A percentile compares a stretch with the other conserved stretches of the same genome.
These are phyloP conservation scores for Macrolepiota dolichaula DNA, from an alignment of 768 basidiomycete genomes.

Conservation along the genomic window DNA sequence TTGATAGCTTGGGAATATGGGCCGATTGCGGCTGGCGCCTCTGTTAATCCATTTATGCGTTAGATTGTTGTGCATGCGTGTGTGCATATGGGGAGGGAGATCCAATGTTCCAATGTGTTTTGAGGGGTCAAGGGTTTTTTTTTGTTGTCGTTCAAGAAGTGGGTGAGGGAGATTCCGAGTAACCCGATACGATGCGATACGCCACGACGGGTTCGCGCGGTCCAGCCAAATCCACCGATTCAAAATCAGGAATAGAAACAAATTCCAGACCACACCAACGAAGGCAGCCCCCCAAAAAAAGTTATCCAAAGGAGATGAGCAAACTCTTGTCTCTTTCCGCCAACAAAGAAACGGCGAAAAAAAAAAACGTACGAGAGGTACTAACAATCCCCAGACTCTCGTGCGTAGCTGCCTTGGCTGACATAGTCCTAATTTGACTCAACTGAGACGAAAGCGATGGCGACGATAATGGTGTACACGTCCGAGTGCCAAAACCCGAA, in stretches of 20 bases:
- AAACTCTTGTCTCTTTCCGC: not conserved
- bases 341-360: not conserved
- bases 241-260: too few species aligned
- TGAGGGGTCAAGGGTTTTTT: too few species aligned
- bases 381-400: conserved; percentile 36
- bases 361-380: conserved; percentile 33
- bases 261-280: too few species aligned
- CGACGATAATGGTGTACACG: not conserved
- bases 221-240: too few species aligned
- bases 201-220: too few species aligned
- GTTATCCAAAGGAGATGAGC: too few species aligned
- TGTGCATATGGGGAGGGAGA: not conserved
- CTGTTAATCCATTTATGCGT: conserved; percentile 29
- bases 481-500: not conserved
- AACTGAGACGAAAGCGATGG: not conserved
- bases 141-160: too few species aligned
- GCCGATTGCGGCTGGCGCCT: conserved; percentile 75
- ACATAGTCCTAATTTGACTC: conserved; percentile 23
- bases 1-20: conserved; percentile 90
- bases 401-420: conserved; percentile 32
- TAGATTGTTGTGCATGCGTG: not conserved
- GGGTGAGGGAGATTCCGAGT: too few species aligned
- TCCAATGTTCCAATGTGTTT: not conserved
- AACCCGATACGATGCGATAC: too few species aligned
- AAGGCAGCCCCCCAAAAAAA: too few species aligned